Conservation (phyloP, 768 basidiomycete genomes). For the Lepiota brunneoincarnata region DNA sequence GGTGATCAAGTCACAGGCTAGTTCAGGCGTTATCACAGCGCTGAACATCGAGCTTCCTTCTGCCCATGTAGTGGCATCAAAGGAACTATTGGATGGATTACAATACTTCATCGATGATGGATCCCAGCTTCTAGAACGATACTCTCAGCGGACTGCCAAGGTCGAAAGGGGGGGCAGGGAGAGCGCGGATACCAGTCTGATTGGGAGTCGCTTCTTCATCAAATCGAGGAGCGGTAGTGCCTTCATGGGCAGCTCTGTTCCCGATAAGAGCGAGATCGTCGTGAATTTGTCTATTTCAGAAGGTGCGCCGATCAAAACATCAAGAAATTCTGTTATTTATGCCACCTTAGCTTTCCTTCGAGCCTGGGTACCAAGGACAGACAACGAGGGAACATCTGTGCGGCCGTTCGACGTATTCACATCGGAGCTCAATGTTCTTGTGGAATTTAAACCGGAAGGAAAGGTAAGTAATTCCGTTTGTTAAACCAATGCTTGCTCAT, state of each 20-base stretch:
- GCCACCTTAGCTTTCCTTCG: constrained; percentile 19
- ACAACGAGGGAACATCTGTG: neutral
- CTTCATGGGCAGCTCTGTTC: constrained; percentile 21
- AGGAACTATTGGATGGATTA: constrained; percentile 67
- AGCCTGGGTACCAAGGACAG: constrained; percentile 17
- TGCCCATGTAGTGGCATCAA: constrained; percentile 57
- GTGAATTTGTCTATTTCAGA: constrained; percentile 42
- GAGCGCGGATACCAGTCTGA: constrained; percentile 61
- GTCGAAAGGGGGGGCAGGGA: constrained; percentile 26
- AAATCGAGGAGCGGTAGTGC: constrained; percentile 47
- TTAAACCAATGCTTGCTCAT: neutral
- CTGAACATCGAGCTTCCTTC: constrained; percentile 55
- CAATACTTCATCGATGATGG: constrained; percentile 90
- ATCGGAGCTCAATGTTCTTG: constrained; percentile 20
- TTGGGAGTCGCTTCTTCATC: constrained; percentile 78
- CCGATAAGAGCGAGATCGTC: constrained; percentile 37
- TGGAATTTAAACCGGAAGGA: constrained; percentile 70
- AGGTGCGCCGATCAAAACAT: constrained; percentile 18
- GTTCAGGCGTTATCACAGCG: constrained; percentile 21
- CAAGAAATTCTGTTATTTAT: neutral
- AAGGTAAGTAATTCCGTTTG: constrained; percentile 44
- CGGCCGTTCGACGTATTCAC: constrained; percentile 13
- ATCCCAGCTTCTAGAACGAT: constrained; percentile 63
- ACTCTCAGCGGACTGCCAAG: constrained; percentile 16
- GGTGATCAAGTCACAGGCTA: constrained; percentile 24